These are phyloP conservation scores for Aspergillus cristatus DNA, from an alignment of 495 filamentous ascomycete species.

Conservation along the genomic window DNA sequence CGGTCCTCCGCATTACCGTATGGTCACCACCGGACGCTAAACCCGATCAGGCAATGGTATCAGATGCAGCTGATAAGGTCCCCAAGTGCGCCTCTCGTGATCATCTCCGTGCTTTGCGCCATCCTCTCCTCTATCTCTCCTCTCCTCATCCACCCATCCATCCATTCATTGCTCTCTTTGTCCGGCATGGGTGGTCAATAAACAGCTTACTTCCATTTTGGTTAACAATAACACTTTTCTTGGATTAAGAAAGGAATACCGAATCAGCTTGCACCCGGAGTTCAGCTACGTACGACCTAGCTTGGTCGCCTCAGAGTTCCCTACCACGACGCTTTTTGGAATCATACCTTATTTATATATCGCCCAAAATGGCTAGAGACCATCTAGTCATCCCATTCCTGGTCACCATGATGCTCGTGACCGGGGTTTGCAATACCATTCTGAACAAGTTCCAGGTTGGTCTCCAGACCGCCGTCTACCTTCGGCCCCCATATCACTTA, in stretches of 20 bases:
- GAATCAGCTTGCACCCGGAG: too few relatives aligned
- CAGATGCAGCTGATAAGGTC: neutral
- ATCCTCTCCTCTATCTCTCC: neutral
- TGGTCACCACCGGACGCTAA: too few relatives aligned
- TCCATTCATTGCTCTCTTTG: neutral
- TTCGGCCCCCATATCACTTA: slow-evolving; percentile 1
- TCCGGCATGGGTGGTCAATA: neutral
- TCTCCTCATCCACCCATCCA: neutral
- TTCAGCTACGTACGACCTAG: too few relatives aligned
- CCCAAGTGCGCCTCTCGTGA: neutral
- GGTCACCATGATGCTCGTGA: slow-evolving; percentile 85
- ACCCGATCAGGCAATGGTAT: too few relatives aligned
- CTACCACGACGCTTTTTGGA: too few relatives aligned
- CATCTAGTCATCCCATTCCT: slow-evolving; percentile 67
- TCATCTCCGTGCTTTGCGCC: too few relatives aligned
- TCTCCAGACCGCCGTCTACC: neutral
- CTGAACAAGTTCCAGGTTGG: slow-evolving; percentile 89
- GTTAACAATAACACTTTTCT: neutral
- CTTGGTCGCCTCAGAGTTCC: too few relatives aligned
- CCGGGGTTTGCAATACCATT: slow-evolving; percentile 92
- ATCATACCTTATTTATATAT: too few relatives aligned
- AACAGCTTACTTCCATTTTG: neutral
- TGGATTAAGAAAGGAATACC: too few relatives aligned
- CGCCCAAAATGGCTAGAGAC: slow-evolving; percentile 9
- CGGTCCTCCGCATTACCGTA: too few relatives aligned